These are phyloP conservation scores for Gymnopus androsaceus DNA, from an alignment of 1,284 basidiomycete species.

Conservation along the genomic window DNA sequence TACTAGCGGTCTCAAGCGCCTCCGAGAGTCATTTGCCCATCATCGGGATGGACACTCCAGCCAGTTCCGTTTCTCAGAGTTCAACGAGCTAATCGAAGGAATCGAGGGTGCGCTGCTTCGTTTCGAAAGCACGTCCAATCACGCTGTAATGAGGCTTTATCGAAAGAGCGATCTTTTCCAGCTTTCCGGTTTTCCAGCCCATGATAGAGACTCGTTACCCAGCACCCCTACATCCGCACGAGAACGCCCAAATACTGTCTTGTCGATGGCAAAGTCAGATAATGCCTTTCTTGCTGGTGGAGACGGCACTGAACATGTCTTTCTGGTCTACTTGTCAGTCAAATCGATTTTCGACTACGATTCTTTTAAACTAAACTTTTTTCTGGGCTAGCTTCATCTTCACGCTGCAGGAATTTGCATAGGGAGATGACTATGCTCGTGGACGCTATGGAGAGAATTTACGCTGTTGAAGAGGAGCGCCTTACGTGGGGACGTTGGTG, in stretches of 20 bases:
- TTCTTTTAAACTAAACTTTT: neutral
- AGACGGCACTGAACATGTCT: constrained; percentile 70
- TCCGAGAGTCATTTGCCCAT: constrained; percentile 65
- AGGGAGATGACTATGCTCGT: constrained; percentile 79
- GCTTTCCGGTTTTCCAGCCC: neutral
- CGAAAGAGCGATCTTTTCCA: constrained; percentile 47
- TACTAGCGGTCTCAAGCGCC: constrained; percentile 54
- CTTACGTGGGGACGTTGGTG: constrained; percentile 43
- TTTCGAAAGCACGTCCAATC: constrained; percentile 83
- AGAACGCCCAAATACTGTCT: constrained; percentile 18
- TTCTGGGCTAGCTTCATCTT: constrained; percentile 76
- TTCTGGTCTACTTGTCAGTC: constrained; percentile 89
- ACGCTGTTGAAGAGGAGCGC: constrained; percentile 57
- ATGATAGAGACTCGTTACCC: constrained; percentile 2
- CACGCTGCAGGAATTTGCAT: constrained; percentile 89
- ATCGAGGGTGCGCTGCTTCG: constrained; percentile 70
- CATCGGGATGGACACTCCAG: neutral
- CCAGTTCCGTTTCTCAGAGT: constrained; percentile 52
- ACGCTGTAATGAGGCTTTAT: constrained; percentile 79
- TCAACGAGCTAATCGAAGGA: constrained; percentile 61
- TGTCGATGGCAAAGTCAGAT: constrained; percentile 33
- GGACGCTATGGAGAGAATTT: constrained; percentile 79
- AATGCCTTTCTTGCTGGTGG: constrained; percentile 38
- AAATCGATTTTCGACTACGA: neutral
- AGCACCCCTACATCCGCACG: constrained; percentile 25